These are phyloP conservation scores for Phytophthora macrochlamydospora DNA, from an alignment of 352 stramenopile genomes.

Conservation along the genomic window DNA sequence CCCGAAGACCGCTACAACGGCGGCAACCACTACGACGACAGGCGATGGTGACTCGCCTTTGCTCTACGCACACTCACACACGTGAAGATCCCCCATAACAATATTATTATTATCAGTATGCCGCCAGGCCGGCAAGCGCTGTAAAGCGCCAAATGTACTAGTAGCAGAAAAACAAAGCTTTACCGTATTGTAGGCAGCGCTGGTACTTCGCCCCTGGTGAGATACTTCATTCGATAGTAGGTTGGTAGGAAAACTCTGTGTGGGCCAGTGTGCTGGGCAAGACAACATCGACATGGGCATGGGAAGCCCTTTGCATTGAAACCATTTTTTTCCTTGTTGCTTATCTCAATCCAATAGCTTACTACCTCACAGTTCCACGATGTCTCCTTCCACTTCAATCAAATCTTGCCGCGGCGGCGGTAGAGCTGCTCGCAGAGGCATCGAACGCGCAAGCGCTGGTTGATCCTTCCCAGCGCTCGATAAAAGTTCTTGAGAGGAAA, in stretches of 20 bases:
- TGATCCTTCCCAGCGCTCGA: slow-evolving; percentile 29
- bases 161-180: slow-evolving; percentile 33
- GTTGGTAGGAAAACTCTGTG: slow-evolving; percentile 26
- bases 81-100: slow-evolving; percentile 31
- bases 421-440: slow-evolving; percentile 41
- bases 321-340: not conserved
- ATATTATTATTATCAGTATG: slow-evolving; percentile 52
- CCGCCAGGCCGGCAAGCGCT: slow-evolving; percentile 32
- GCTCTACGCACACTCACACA: slow-evolving; percentile 8
- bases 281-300: slow-evolving; percentile 1
- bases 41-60: slow-evolving; percentile 29
- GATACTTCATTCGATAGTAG: slow-evolving; percentile 39
- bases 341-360: slow-evolving; percentile 19
- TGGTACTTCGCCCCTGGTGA: slow-evolving; percentile 33
- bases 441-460: slow-evolving; percentile 33
- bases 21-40: slow-evolving; percentile 34
- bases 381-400: slow-evolving; percentile 62
- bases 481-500: slow-evolving; percentile 16
- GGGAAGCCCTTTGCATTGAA: not conserved
- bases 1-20: slow-evolving; percentile 39
- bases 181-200: slow-evolving; percentile 36
- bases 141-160: slow-evolving; percentile 37
- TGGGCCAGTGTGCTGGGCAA: not conserved
- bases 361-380: slow-evolving; percentile 51
- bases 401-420: slow-evolving; percentile 46